Evolutionary conservation across 345 rosid genomes (phyloP), one percentile per base, ranked within the genome.

Genomic region (Populus davidiana): DNA sequence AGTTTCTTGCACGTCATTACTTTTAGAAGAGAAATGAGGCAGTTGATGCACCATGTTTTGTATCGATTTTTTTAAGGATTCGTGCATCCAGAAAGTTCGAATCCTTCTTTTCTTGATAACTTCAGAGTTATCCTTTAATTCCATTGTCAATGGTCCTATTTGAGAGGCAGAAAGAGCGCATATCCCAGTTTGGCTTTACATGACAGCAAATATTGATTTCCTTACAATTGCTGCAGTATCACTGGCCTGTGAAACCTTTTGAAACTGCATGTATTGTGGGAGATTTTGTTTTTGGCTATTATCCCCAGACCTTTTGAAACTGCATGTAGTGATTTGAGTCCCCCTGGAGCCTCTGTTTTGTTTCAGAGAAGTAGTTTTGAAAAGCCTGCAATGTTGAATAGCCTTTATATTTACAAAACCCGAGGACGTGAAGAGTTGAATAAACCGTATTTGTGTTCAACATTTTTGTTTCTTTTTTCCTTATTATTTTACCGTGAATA

Each of bases 1-100:
- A 66, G 77, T 88, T 83, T 93, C 92, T 33, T 89, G 95, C 85
- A 85, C 97, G 10, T 82, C 91, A 35, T 85, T 79, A 72, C 96
- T 96, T 71, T 79, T 93, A 82, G 89, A 88, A 84, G 90, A 88
- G 67, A 79, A 87, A 52, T 89, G 79, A 88, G 85, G 77, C 69
- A 72, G 38, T 33, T 59, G 41, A 56, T 8, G 43, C 65, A 23
- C 38, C 12, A 6, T 56, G 39, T 47, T 54, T 56, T 35, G 4
- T n/a, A 20, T 72, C 49, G 27, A 74, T 54, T 67, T 73, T 29
- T 50, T 50, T 1, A 41, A 9, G 44, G 44, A 70, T 43, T 43
- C 23, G 17, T 44, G 50, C 14, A 11, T 11, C 17, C 1, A 1
- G 50, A 13, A 44, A 44, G 5, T 44, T 44, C 14, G 50, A 44